These are phyloP conservation scores for Aureobasidium leucospermi DNA, from an alignment of 2,329 filamentous ascomycete genomes.

Conservation along the genomic window DNA sequence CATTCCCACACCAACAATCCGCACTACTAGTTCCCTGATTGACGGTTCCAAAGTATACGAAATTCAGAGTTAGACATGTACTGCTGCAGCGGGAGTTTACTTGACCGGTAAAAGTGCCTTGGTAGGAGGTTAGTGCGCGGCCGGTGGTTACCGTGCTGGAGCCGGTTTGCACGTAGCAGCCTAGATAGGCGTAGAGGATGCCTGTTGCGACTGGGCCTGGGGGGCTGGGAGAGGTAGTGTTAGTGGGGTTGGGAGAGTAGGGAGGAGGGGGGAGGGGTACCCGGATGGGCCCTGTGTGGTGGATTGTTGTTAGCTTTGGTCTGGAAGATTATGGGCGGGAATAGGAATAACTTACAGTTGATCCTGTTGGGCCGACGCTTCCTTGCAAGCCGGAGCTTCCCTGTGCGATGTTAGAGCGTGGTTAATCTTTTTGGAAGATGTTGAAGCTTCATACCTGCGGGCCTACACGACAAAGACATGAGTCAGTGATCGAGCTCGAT, in stretches of 20 bases:
- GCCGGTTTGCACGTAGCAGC: conserved; percentile 26
- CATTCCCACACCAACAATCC: conserved; percentile 26
- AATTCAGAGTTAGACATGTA: conserved; percentile 15
- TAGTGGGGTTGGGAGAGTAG: neutral
- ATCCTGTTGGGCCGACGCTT: conserved; percentile 15
- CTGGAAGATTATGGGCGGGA: too few relatives aligned
- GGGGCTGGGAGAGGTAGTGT: neutral
- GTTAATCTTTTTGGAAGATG: neutral
- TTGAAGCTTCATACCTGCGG: neutral
- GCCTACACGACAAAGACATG: neutral
- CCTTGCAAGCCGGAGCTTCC: neutral
- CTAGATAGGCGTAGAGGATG: conserved; percentile 21
- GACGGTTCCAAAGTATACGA: conserved; percentile 24
- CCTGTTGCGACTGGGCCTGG: conserved; percentile 14
- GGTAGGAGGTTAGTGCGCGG: conserved; percentile 20
- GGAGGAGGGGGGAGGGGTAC: neutral
- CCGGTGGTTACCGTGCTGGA: conserved; percentile 18
- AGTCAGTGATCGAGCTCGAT: neutral
- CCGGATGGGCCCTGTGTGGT: conserved; percentile 8
- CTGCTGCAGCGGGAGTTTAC: conserved; percentile 20
- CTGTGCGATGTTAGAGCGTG: neutral
- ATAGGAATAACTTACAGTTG: neutral
- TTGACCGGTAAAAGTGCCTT: conserved; percentile 18
- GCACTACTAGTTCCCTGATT: conserved; percentile 19
- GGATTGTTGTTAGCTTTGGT: neutral